Base-by-base conservation (phyloP, 352 stramenopile species). In the Globisporangium okanoganense region DNA sequence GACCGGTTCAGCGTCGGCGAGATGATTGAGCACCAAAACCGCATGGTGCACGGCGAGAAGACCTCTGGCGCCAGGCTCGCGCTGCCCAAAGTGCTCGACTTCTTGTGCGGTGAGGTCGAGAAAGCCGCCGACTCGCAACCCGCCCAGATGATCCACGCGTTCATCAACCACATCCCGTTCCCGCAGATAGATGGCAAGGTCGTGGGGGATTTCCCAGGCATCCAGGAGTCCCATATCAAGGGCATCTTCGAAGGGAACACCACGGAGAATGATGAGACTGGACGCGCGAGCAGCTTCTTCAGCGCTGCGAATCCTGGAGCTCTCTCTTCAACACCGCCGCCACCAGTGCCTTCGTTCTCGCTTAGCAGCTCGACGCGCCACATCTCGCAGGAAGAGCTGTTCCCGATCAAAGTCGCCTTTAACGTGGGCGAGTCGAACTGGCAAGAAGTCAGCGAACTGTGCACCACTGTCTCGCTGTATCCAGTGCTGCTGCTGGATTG, bases 351-450 rank as follows among this genome's bases (percentile, higher is more conserved):
- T 10, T 65, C 69, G 10, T 47, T 56, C 22, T 49, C 40, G 6
- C 51, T 71, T 13, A 52, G 38, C 24, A 54, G n/a, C n/a, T 24
- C 25, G 27, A 41, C 44, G 18, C 51, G 41, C 9, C 27, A 40
- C 13, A 61, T 79, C 56, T 57, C 67, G 0, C 61, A 69, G 8
- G 71, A 88, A 25, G 79, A 88, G 16, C 59, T 82, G 1, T 92
- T 83, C 31, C 73, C 82, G 0, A 71, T 92, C 61, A 92, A 94
- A 59, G 69, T 91, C 1, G 74, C 73, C 43, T 87, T 92, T 51
- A 92, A 94, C n/a, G 67, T 79, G 6, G 85, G 82, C 8, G 80
- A 90, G 38, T 81, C 72, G 63, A 88, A 87, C 35, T 92, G 85
- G 79, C 50, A 57, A 20, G 62, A 79, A 10, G 79, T 74, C 3